Evolutionary conservation across 352 stramenopile species (phyloP).

Genomic region (Phytopythium sindhum): DNA sequence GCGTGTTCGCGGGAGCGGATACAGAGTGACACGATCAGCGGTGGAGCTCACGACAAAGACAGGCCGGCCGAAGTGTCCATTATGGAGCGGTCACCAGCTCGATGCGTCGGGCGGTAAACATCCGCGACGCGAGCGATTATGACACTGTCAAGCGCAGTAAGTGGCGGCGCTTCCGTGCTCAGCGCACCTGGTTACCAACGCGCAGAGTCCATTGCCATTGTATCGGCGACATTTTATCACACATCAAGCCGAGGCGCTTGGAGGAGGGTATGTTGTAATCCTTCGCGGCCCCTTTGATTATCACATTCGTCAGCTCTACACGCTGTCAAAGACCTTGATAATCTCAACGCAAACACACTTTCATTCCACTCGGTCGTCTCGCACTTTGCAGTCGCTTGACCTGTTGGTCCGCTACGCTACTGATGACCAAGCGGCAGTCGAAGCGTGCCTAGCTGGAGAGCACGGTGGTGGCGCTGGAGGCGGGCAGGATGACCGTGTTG

Average conservation of each 20-base stretch:
- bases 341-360: not conserved
- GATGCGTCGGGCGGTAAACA: not conserved
- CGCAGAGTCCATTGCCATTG: too few species aligned
- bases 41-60: too few species aligned
- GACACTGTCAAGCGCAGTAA: not conserved
- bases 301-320: not conserved
- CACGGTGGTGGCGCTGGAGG: constrained; percentile 20
- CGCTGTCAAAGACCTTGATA: too few species aligned
- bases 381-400: not conserved
- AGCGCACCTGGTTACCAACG: not conserved
- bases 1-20: too few species aligned
- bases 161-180: too few species aligned
- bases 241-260: too few species aligned
- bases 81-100: not conserved
- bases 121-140: not conserved
- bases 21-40: too few species aligned
- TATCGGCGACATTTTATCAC: too few species aligned
- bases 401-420: not conserved
- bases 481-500: constrained; percentile 22
- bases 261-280: not conserved
- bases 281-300: not conserved
- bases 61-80: not conserved
- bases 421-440: not conserved
- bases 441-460: constrained; percentile 7
- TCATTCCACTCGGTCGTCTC: constrained; percentile 2